Conservation (phyloP, 2,329 filamentous ascomycete genomes). For the Ambrosiella xylebori region DNA sequence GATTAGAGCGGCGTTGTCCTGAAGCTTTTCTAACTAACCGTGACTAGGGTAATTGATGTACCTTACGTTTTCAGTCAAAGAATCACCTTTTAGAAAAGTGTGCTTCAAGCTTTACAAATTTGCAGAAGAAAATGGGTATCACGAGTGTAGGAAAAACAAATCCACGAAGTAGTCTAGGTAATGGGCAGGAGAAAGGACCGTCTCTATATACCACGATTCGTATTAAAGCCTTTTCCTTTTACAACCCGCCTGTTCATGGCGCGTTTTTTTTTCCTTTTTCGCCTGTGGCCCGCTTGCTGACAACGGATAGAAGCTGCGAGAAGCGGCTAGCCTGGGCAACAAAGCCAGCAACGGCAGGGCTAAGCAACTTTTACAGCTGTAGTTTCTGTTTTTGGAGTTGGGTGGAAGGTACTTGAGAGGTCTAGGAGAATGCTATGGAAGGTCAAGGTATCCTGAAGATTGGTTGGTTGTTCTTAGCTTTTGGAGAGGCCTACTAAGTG, state of each 20-base stretch:
- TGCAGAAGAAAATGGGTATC: too few relatives aligned
- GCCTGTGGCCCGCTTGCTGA: not conserved
- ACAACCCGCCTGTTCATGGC: not conserved
- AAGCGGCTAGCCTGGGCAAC: conserved; percentile 1
- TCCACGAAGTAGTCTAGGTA: too few relatives aligned
- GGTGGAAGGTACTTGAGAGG: not conserved
- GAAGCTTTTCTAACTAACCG: too few relatives aligned
- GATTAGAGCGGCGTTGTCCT: not conserved
- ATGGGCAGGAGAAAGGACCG: too few relatives aligned
- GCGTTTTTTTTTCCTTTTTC: not conserved
- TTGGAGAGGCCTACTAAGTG: too few relatives aligned
- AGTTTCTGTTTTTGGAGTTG: too few relatives aligned
- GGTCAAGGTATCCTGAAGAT: too few relatives aligned
- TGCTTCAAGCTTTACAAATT: too few relatives aligned
- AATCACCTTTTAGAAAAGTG: not conserved
- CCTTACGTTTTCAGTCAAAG: not conserved
- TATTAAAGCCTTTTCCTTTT: not conserved
- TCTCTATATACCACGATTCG: too few relatives aligned
- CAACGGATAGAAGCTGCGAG: conserved; percentile 10
- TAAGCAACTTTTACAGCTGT: not conserved
- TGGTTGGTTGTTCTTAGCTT: too few relatives aligned
- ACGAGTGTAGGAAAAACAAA: too few relatives aligned
- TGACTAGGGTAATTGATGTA: not conserved
- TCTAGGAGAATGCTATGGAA: not conserved
- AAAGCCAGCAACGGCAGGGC: not conserved